A percentile compares a stretch with the other conserved stretches of the same genome.
Evolutionary conservation across 129 eudicot species (phyloP).

Genomic region (Flaveria trinervia): DNA sequence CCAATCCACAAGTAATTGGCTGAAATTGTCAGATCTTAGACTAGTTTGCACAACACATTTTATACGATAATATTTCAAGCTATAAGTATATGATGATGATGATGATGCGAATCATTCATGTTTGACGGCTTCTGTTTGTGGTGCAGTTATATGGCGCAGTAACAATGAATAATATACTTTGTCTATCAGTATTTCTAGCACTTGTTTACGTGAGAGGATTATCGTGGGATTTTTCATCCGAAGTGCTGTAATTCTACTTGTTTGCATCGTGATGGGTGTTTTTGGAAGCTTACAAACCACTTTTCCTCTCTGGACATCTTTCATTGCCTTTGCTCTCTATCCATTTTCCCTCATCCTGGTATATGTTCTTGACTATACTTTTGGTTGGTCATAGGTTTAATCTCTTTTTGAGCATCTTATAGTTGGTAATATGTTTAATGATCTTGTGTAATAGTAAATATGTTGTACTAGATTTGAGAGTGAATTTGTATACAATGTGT

Average conservation of each 20-base stretch:
- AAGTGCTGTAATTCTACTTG: slow-evolving; percentile 69
- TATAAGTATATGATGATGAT: background rate
- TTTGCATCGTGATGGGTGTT: slow-evolving; percentile 72
- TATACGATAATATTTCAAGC: background rate
- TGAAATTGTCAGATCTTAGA: background rate
- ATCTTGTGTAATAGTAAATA: no score
- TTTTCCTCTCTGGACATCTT: slow-evolving; percentile 80
- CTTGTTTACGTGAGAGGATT: slow-evolving; percentile 71
- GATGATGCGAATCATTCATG: background rate
- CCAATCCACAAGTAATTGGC: background rate
- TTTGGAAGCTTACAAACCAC: slow-evolving; percentile 77
- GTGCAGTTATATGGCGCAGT: slow-evolving; percentile 81
- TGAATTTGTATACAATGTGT: no score
- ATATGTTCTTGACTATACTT: slow-evolving; percentile 74
- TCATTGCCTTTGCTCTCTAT: slow-evolving; percentile 71
- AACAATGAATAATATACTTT: slow-evolving; percentile 76
- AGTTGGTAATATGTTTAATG: background rate
- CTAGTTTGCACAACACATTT: background rate
- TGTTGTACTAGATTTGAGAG: no score
- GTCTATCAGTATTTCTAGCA: slow-evolving; percentile 77
- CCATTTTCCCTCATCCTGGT: slow-evolving; percentile 74
- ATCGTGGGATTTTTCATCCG: slow-evolving; percentile 85
- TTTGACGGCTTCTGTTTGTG: background rate
- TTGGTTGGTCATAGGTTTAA: slow-evolving; percentile 73
- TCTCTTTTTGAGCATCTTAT: background rate